Evolutionary conservation across 306 rosid species (phyloP), one percentile per base, ranked within the genome.

Genomic region (Sindora glabra): DNA sequence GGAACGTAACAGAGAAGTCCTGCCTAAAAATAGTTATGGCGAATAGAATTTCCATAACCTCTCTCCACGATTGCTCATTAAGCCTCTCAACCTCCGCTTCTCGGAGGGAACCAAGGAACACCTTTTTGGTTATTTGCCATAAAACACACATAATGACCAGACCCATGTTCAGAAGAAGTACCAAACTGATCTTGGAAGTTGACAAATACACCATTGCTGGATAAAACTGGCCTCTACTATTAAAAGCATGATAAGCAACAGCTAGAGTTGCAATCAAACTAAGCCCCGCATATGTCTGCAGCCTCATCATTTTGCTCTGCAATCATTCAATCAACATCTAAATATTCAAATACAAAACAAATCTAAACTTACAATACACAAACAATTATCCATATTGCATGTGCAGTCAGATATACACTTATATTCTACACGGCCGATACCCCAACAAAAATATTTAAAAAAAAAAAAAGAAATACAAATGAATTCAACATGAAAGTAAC

Each of bases 31-130:
- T 89, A 32, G 99, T 94, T 29, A 94, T 86, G 5, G 97, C 97
- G 77, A 94, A 94, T 26, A 94, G 90, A 48, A 94, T 94, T 62
- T 94, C 99, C 99, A 86, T 94, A 70, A 94, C 83, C 71, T 94
- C 99, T 77, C 96, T 86, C 99, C 99, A 94, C 0, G 94, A 94
- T 30, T 94, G 99, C 76, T 94, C 99, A 39, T 94, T 94, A 45
- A 94, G 94, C 86, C 97, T 86, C 86, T 94, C 99, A 2, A 94
- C 86, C 89, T 94, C 99, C 0, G 99, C 97, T 76, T 94, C 99
- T n/a, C 99, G 82, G 18, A 94, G 96, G 3, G 94, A 56, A 56
- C 99, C 99, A 23, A 94, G 80, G 71, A 94, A 94, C 11, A 94
- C 39, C 68, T 74, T 83, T 37, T 94, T 94, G 0, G 94, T 80